Evolutionary conservation across 331 rosid genomes (phyloP).

Genomic region (Cydonia oblonga): DNA sequence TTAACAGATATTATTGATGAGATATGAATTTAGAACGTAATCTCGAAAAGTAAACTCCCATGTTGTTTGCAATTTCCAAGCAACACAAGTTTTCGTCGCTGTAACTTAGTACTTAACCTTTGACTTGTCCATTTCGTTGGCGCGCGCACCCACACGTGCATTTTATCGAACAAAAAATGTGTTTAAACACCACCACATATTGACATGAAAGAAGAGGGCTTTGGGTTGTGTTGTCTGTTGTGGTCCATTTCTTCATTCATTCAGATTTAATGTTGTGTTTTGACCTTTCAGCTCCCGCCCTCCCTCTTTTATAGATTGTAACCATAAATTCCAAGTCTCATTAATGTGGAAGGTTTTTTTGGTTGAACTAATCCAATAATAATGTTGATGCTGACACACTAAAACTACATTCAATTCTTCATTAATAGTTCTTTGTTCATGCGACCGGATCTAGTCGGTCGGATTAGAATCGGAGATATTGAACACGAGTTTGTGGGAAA

Average conservation of each 20-base stretch:
- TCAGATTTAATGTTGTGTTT: neutral
- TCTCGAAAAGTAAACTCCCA: neutral
- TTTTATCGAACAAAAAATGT: too few relatives aligned
- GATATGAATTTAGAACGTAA: accelerated
- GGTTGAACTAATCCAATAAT: neutral
- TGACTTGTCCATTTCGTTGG: neutral
- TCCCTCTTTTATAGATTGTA: neutral
- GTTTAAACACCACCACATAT: too few relatives aligned
- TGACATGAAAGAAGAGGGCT: neutral
- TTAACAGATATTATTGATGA: too few relatives aligned
- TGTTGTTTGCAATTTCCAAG: neutral
- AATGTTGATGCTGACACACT: neutral
- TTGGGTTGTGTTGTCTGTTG: neutral
- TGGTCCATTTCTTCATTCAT: constrained; percentile 14
- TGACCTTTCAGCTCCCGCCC: neutral
- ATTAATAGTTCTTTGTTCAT: too few relatives aligned
- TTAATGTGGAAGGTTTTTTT: constrained; percentile 1
- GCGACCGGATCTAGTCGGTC: too few relatives aligned
- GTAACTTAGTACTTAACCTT: neutral
- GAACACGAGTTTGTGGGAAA: too few relatives aligned
- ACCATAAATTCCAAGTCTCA: constrained; percentile 7
- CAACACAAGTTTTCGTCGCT: neutral
- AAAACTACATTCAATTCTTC: too few relatives aligned
- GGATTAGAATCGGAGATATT: too few relatives aligned
- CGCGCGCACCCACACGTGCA: too few relatives aligned